Evolutionary conservation across 2,329 filamentous ascomycete genomes (phyloP), one percentile per base, ranked within the genome.

Genomic region (Dothiorella sarmentorum): DNA sequence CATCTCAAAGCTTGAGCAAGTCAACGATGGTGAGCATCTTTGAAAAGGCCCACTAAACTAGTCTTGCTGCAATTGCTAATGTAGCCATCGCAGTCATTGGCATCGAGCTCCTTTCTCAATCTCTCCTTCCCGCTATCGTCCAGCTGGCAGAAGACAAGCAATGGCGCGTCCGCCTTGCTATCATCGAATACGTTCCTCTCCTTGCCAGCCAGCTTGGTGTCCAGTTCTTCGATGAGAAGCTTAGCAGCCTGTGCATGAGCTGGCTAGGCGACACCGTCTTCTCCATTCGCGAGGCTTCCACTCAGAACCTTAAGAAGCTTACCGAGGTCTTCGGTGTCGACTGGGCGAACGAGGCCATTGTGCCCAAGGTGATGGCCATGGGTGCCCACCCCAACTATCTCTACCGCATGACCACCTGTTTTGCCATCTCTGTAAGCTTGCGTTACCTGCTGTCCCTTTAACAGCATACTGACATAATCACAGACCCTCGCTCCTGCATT

Each of bases 381-480:
- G 94, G 94, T 61, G 90, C 91, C 71, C 94, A 99, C 74, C 91
- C 93, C 62, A 99, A 99, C 79, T 99, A 99, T 74, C 87, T 99
- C 56, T 99, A 99, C 83, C 85, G 94, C 73, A 99, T 99, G 94
- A 99, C 94, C 9, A 99, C 94, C n/a, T 97, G 93, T 79, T 99
- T 99, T 74, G 94, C 94, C 62, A 95, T 99, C 65, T 93, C 91
- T 67, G 94, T 99, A 83, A 81, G 90, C 83, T 29, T 3, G n/a
- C 4, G n/a, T 13, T 4, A 29, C 40, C n/a, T 7, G 31, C 13
- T 17, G 15, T 20, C 13, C 44, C 29, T 24, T 43, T 35, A 13
- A 22, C 2, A 22, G 59, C 53, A 64, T 45, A 45, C 63, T 66
- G 42, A 66, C 35, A 53, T 29, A n/a, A 42, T 44, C 57, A 56